Conservation (phyloP, 2,329 filamentous ascomycete species). For the Colletotrichum plurivorum region DNA sequence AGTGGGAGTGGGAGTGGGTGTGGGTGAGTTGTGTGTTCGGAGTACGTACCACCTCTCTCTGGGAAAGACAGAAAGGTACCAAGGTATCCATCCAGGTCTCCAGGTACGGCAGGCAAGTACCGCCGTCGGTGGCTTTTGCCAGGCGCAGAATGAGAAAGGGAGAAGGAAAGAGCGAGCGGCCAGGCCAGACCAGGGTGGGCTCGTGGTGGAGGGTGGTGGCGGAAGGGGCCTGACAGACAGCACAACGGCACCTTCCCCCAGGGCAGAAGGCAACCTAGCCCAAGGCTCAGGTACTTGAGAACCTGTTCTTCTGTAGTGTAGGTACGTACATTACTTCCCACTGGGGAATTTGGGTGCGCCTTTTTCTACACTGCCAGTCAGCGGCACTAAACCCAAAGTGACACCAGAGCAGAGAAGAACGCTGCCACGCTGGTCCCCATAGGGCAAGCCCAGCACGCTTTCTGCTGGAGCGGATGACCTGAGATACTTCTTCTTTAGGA, state of each 20-base stretch:
- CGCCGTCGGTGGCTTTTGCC: constrained; percentile 30
- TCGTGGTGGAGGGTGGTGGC: constrained; percentile 22
- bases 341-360: constrained; percentile 2
- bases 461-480: constrained; percentile 28
- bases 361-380: not conserved
- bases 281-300: not conserved
- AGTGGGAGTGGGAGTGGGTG: constrained; percentile 1
- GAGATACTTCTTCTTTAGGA: not conserved
- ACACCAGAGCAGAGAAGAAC: not conserved
- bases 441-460: constrained; percentile 20
- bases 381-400: constrained; percentile 20
- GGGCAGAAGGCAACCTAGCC: not conserved
- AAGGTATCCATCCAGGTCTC: constrained; percentile 1
- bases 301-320: not conserved
- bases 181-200: not conserved
- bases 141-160: constrained; percentile 5
- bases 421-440: constrained; percentile 20
- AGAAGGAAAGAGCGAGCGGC: constrained; percentile 9
- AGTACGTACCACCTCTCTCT: not conserved
- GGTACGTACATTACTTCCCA: not conserved
- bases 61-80: too few species aligned
- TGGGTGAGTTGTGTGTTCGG: not conserved
- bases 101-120: constrained; percentile 27
- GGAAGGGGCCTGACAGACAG: constrained; percentile 12
- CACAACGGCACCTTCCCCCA: constrained; percentile 8